phyloP scores from a whole-genome alignment of 2,329 filamentous ascomycete genomes.

The Bipolaris cookei region DNA sequence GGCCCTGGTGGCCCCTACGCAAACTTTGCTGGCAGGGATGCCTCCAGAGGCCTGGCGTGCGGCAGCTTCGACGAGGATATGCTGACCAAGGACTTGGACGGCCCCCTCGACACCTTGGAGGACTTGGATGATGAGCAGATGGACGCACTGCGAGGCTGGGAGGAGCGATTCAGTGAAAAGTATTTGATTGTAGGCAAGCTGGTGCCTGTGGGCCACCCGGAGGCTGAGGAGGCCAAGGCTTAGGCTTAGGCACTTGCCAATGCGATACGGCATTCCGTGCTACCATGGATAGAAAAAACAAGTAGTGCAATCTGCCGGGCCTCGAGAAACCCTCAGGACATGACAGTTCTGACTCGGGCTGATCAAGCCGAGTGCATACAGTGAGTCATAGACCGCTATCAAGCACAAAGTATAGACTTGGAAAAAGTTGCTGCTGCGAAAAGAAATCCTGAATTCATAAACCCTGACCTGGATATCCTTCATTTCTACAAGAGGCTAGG shows the following conservation, averaged over 20 bases:
- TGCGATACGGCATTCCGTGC: neutral
- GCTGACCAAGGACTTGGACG: slow-evolving; percentile 89
- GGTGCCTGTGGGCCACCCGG: slow-evolving; percentile 67
- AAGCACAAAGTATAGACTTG: neutral
- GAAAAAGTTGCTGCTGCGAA: neutral
- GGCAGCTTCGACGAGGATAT: slow-evolving; percentile 95
- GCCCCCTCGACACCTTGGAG: slow-evolving; percentile 76
- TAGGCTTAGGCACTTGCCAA: neutral
- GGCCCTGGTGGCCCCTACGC: slow-evolving; percentile 92
- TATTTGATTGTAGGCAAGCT: slow-evolving; percentile 93
- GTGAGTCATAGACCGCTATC: neutral
- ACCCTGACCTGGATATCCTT: neutral
- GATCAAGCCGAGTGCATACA: neutral
- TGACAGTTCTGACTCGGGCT: neutral
- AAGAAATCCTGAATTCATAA: neutral
- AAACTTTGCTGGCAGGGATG: slow-evolving; percentile 95
- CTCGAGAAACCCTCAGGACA: neutral
- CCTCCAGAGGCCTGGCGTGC: slow-evolving; percentile 82
- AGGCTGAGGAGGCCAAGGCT: slow-evolving; percentile 50
- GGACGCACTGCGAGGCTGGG: slow-evolving; percentile 87
- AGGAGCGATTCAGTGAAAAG: slow-evolving; percentile 91
- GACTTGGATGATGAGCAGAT: slow-evolving; percentile 76
- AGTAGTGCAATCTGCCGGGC: neutral
- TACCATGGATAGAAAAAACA: neutral
- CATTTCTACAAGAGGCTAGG: neutral